Percentiles rank a stretch among this genome's conserved stretches.
These are phyloP conservation scores for Debaryomyces robertsiae DNA, from an alignment of 1,139 yeast species.

Conservation along the genomic window DNA sequence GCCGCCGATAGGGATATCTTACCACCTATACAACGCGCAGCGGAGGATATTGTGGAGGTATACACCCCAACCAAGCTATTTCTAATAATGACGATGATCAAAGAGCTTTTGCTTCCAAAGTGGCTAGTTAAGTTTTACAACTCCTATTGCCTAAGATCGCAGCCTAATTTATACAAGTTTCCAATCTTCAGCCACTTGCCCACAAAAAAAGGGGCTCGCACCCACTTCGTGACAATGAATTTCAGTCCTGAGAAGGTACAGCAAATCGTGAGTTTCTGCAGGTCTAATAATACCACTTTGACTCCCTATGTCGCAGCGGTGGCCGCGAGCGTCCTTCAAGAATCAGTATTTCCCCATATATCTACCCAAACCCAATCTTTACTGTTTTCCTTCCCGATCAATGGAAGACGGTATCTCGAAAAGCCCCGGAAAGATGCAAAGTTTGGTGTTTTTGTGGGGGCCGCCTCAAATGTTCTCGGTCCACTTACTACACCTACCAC, in stretches of 20 bases:
- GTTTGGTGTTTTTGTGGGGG: constrained; percentile 25
- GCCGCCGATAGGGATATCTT: constrained; percentile 6
- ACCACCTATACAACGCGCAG: constrained; percentile 8
- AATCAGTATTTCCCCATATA: constrained; percentile 21
- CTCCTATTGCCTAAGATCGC: not conserved
- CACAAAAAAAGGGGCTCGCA: constrained; percentile 12
- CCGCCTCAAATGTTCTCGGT: constrained; percentile 13
- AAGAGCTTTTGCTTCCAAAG: constrained; percentile 11
- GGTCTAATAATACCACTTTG: constrained; percentile 23
- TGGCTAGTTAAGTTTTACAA: constrained; percentile 12
- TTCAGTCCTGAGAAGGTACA: constrained; percentile 16
- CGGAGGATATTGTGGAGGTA: constrained; percentile 12
- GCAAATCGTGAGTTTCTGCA: constrained; percentile 17
- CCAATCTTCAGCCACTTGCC: constrained; percentile 22
- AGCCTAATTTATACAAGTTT: constrained; percentile 16
- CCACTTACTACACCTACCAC: constrained; percentile 16
- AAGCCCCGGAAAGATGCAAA: constrained; percentile 15
- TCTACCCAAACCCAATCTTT: constrained; percentile 16
- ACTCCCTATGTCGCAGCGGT: constrained; percentile 29
- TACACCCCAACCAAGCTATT: constrained; percentile 16
- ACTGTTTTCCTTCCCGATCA: constrained; percentile 20
- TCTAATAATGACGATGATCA: constrained; percentile 8
- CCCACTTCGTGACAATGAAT: constrained; percentile 20
- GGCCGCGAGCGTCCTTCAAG: constrained; percentile 23
- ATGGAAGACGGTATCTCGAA: constrained; percentile 31